Base-by-base conservation (phyloP, 352 stramenopile species). In the Peronospora belbahrii region DNA sequence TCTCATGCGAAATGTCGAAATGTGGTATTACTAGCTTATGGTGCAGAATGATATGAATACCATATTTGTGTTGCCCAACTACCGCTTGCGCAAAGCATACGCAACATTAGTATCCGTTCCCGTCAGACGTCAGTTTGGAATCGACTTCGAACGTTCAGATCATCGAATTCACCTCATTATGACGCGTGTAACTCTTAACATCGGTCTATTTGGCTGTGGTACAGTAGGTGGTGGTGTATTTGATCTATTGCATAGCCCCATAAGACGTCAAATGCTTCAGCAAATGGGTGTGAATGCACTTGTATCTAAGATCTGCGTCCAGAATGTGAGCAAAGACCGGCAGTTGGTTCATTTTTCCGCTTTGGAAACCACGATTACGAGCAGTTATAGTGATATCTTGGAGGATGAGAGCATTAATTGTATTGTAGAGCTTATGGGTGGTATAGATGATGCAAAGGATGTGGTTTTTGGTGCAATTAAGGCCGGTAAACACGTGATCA, bases 351-450 rank as follows among this genome's bases (percentile, higher is more conserved):
- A 75, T 52, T 67, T 93, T 23, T 67, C 62, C 13, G 22, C 65
- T 7, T 52, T 56, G 14, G 61, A 70, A 32, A 76, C 61, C 2
- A 66, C 59, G 25, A 76, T 91, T 56, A 91, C 76, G 11, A 70
- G 61, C 35, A 83, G 42, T 48, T 87, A 86, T 63, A 53, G 60
- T 38, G 79, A 91, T 47, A 97, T 97, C 49, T 55, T 98, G 7
- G 63, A 95, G 22, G 94, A 98, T 72, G 36, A 69, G 32, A 75
- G 44, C 28, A 97, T 98, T 55, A 97, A 98, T 67, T 95, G 94
- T 57, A 71, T 98, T 14, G 81, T 98, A 22, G 94, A 98, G 70
- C 84, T 97, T 52, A 98, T 98, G 81, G 95, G 94, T 46, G 94
- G 95, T 44, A 79, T 95, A 20, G 94, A 87, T n/a, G 72, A 95